Percentiles rank a stretch among this genome's conserved stretches.
These are phyloP conservation scores for Trichosporon faecale DNA, from an alignment of 1,284 basidiomycete genomes.

Conservation along the genomic window DNA sequence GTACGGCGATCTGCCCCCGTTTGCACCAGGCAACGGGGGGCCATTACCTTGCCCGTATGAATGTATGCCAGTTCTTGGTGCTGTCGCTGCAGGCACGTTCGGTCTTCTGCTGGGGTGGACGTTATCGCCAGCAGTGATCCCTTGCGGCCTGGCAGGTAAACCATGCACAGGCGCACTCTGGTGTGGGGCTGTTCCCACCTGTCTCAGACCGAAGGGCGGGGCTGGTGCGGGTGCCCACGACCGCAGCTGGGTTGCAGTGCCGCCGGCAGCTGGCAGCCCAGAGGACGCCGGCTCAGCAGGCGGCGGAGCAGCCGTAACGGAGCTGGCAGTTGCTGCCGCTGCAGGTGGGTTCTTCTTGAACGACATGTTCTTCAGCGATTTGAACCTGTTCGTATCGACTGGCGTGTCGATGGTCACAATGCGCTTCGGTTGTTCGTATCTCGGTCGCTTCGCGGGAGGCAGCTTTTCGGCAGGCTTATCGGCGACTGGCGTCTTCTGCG, in stretches of 20 bases:
- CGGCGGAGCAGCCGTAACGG: background rate
- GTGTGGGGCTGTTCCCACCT: background rate
- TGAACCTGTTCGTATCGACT: constrained; percentile 19
- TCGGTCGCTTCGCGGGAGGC: constrained; percentile 18
- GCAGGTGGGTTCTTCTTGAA: background rate
- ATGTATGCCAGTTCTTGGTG: background rate
- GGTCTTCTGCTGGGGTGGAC: background rate
- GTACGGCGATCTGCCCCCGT: background rate
- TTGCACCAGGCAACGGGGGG: background rate
- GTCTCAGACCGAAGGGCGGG: background rate
- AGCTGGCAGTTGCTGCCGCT: background rate
- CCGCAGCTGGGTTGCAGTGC: background rate
- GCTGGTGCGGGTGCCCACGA: background rate
- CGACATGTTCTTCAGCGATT: constrained; percentile 1
- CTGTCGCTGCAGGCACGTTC: background rate
- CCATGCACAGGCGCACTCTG: background rate
- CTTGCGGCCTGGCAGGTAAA: background rate
- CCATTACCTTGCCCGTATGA: background rate
- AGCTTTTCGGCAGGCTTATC: background rate
- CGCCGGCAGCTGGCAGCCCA: background rate
- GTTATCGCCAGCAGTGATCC: background rate
- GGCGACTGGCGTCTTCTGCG: constrained; percentile 2
- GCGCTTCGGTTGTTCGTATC: constrained; percentile 30
- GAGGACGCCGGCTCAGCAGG: background rate
- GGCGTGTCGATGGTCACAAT: constrained; percentile 21